Evolutionary conservation across 768 basidiomycete genomes (phyloP), one percentile per base, ranked within the genome.

Genomic region (Kwoniella sp.): DNA sequence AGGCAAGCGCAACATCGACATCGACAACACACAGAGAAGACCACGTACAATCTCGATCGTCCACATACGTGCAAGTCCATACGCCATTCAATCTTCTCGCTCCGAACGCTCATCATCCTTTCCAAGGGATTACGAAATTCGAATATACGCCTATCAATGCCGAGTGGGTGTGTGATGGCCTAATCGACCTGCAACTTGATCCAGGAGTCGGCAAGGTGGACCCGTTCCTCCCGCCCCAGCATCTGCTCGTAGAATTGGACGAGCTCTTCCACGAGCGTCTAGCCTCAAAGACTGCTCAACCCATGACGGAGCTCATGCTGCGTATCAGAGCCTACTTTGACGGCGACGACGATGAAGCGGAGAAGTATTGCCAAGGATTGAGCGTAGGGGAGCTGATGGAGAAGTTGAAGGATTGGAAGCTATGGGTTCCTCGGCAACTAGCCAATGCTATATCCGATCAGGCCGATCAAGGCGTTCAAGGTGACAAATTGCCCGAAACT

Each of bases 11-110:
- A n/a, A n/a, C n/a, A n/a, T n/a, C n/a, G n/a, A 13, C 5, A 48
- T 34, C 17, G 41, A 56, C 29, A 55, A n/a, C n/a, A n/a, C n/a
- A n/a, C n/a, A n/a, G n/a, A n/a, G n/a, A n/a, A n/a, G n/a, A n/a
- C n/a, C n/a, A n/a, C n/a, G 74, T 76, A 56, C 81, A 79, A 5
- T 81, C 82, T 50, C 72, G 62, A 55, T 76, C 84, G 38, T 82
- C 85, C 15, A 98, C 85, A 41, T 88, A 85, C 23, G 97, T 55
- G 3, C 17, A 47, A 11, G 8, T 58, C 83, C 31, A 96, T 76
- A 78, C 92, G 89, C 92, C 93, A 96, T 71, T 93, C 91, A 64
- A 95, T 90, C 67, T 90, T 86, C 13, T 97, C 86, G 5, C 86
- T 86, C 58, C 88, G 85, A 50, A 83, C 80, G 61, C 82, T 82